Evolutionary conservation across 116 monocot genomes (phyloP).

Genomic region (Iris pallida): DNA sequence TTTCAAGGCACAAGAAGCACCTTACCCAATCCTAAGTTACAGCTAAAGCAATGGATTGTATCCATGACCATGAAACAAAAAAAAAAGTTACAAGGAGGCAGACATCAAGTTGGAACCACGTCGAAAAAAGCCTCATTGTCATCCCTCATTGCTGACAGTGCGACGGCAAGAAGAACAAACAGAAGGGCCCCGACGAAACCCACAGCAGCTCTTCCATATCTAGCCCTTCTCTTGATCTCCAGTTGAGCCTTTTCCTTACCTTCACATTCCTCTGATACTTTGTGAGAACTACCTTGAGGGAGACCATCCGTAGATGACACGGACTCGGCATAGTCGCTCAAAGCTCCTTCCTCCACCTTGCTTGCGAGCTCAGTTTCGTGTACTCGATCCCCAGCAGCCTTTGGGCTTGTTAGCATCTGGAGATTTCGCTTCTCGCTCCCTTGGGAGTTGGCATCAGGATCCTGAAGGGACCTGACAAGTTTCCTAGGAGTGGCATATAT

Average conservation of each 20-base stretch:
- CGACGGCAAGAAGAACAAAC: slow-evolving; percentile 20
- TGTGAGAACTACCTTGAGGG: slow-evolving; percentile 8
- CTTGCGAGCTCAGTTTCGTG: slow-evolving; percentile 6
- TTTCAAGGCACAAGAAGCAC: no score
- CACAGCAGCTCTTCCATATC: slow-evolving; percentile 12
- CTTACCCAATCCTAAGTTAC: no score
- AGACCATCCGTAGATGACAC: slow-evolving; percentile 58
- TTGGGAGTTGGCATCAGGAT: slow-evolving; percentile 13
- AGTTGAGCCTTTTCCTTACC: slow-evolving; percentile 1
- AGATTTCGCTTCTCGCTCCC: background rate
- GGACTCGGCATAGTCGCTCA: slow-evolving; percentile 44
- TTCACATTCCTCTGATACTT: background rate
- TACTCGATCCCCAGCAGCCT: slow-evolving; percentile 11
- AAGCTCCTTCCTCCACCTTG: slow-evolving; percentile 15
- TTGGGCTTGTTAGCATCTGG: slow-evolving; percentile 1
- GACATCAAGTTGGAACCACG: slow-evolving; percentile 46
- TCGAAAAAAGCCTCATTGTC: slow-evolving; percentile 13
- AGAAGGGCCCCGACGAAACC: slow-evolving; percentile 24
- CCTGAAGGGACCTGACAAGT: slow-evolving; percentile 72
- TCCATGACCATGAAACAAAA: no score
- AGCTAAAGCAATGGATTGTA: no score
- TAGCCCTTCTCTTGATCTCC: background rate
- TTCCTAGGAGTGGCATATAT: slow-evolving; percentile 61
- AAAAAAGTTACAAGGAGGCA: background rate
- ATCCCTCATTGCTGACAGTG: slow-evolving; percentile 13